phyloP scores from a whole-genome alignment of 345 rosid genomes.

The Zanthoxylum bungeanum region DNA sequence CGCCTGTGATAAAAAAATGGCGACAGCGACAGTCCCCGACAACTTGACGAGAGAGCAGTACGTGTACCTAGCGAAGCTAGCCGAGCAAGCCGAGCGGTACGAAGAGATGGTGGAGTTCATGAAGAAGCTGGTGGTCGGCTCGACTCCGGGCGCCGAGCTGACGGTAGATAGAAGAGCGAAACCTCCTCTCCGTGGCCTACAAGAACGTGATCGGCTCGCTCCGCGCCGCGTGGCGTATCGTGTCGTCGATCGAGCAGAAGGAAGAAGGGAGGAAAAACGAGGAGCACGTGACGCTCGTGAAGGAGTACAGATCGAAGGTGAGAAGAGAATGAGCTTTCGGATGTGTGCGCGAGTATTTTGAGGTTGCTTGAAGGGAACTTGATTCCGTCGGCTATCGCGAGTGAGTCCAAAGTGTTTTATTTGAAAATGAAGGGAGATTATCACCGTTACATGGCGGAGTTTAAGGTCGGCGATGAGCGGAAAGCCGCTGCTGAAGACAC shows the following conservation, averaged over 20 bases:
- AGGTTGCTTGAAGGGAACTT: slow-evolving; percentile 62
- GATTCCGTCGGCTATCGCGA: slow-evolving; percentile 67
- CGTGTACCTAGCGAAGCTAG: slow-evolving; percentile 88
- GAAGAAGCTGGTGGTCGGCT: slow-evolving; percentile 73
- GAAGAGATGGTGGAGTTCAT: slow-evolving; percentile 98
- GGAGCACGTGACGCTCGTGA: slow-evolving; percentile 81
- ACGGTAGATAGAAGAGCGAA: slow-evolving; percentile 94
- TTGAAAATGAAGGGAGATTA: slow-evolving; percentile 84
- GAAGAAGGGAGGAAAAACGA: slow-evolving; percentile 94
- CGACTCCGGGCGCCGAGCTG: slow-evolving; percentile 80
- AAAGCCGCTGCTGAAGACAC: slow-evolving; percentile 95
- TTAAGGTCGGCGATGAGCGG: slow-evolving; percentile 81
- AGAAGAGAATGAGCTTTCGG: slow-evolving; percentile 77
- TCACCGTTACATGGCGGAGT: slow-evolving; percentile 91
- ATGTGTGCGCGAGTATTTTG: slow-evolving; percentile 72
- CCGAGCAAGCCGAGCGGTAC: slow-evolving; percentile 97
- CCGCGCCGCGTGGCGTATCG: slow-evolving; percentile 96
- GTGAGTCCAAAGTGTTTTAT: slow-evolving; percentile 52
- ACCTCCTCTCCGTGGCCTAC: slow-evolving; percentile 92
- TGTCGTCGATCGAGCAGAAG: slow-evolving; percentile 93
- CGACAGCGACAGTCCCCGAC: slow-evolving; percentile 37
- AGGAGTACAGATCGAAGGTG: slow-evolving; percentile 92
- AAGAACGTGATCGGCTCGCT: slow-evolving; percentile 98
- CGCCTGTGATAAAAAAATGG: slow-evolving; percentile 19
- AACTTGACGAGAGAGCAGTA: slow-evolving; percentile 81